Evolutionary conservation across 1,284 basidiomycete species (phyloP).

Genomic region (Psilocybe mexicana): DNA sequence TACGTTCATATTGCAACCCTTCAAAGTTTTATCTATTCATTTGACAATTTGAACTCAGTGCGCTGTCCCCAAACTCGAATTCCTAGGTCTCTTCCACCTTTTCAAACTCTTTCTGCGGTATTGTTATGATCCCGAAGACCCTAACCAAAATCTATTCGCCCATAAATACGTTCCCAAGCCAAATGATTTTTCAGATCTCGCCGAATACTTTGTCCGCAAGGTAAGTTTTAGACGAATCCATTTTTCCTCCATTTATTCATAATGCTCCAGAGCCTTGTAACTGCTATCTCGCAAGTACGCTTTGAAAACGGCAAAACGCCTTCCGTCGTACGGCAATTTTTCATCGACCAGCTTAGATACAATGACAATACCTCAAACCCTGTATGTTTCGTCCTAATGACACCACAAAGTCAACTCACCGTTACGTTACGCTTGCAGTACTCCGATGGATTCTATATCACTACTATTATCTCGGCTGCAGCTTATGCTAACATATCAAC

Average conservation of each 20-base stretch:
- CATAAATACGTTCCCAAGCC: constrained; percentile 89
- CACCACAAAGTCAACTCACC: background rate
- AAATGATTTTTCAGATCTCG: constrained; percentile 90
- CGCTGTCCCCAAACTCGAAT: constrained; percentile 78
- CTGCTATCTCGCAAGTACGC: constrained; percentile 82
- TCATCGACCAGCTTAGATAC: constrained; percentile 88
- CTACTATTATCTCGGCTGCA: constrained; percentile 82
- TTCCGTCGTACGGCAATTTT: constrained; percentile 84
- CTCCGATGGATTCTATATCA: constrained; percentile 91
- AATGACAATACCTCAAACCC: constrained; percentile 95
- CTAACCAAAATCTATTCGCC: constrained; percentile 77
- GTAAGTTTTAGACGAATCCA: constrained; percentile 39
- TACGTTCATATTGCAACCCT: constrained; percentile 42
- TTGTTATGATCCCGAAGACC: constrained; percentile 85
- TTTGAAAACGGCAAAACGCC: constrained; percentile 88
- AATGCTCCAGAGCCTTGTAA: constrained; percentile 47
- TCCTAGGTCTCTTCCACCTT: constrained; percentile 92
- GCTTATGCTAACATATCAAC: constrained; percentile 77
- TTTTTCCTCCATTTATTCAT: background rate
- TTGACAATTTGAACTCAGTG: constrained; percentile 51
- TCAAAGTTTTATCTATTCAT: constrained; percentile 3
- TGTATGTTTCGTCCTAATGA: constrained; percentile 47
- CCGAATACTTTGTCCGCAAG: constrained; percentile 95
- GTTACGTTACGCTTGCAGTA: constrained; percentile 49
- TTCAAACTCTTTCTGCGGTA: constrained; percentile 95